Base-by-base conservation (phyloP, 345 rosid genomes). In the Passiflora organensis region DNA sequence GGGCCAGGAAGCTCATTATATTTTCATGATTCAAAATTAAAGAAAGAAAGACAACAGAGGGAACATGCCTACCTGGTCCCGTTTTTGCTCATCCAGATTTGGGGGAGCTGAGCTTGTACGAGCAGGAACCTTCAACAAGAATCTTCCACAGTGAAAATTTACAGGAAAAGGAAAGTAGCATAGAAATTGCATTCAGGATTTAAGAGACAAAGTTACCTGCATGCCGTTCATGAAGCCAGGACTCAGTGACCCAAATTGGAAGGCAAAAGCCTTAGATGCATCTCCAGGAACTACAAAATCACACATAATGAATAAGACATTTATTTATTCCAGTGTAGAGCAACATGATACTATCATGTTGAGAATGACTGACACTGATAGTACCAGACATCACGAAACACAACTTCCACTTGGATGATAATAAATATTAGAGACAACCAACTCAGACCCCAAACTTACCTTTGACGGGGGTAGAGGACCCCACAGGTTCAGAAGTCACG, bases 71-170 rank as follows among this genome's bases (percentile, higher is more conserved):
- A 88, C 97, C 96, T 83, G 95, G 55, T 76, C 89, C 66, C 83
- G 81, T 78, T 83, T 89, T 83, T 93, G 99, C 72, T 93, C 99
- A 56, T 93, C 99, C 83, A 93, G 75, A 71, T 89, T 89, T 8
- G 96, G 97, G 65, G 99, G 99, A 52, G 97, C 96, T 43, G 99
- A 94, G 75, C 81, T 84, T 45, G 96, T 91, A 56, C 98, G 87
- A 61, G 98, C 89, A 41, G 96, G 98, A 79, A 88, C 73, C 98
- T 88, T 62, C 19, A 70, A 59, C 25, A 58, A 1, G 72, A 63
- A 50, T 28, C 34, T 53, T 45, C 38, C 51, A 22, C 25, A 9
- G 48, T 47, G n/a, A 24, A 44, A 5, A 32, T n/a, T 32, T 14
- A 59, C 24, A 10, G 11, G 1, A 4, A 1, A 32, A 24, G 18